Evolutionary conservation across 257 asterid species (phyloP).

Genomic region (Nicotiana benthamiana): DNA sequence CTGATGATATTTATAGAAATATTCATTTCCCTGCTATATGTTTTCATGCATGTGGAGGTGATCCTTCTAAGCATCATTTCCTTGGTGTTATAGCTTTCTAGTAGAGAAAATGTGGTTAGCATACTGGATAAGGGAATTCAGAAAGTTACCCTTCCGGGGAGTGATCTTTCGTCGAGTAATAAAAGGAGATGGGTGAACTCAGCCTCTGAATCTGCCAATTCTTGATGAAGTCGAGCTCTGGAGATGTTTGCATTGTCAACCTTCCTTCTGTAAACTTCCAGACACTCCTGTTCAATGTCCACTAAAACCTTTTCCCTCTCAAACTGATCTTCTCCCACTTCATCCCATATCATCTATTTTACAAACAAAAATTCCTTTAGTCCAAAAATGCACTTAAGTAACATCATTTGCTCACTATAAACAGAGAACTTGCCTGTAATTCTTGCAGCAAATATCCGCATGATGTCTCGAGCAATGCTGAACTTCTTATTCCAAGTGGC

Average conservation of each 20-base stretch:
- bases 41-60: not conserved
- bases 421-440: conserved; percentile 50
- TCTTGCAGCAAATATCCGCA: conserved; percentile 92
- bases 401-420: not conserved
- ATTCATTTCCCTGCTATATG: not conserved
- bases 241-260: conserved; percentile 85
- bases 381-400: not conserved
- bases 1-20: not conserved
- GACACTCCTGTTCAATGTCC: conserved; percentile 89
- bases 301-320: conserved; percentile 68
- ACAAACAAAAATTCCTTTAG: not conserved
- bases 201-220: conserved; percentile 91
- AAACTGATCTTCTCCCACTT: conserved; percentile 74
- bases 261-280: conserved; percentile 83
- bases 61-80: not conserved
- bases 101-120: not conserved
- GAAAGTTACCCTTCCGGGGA: conserved; percentile 69
- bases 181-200: conserved; percentile 81
- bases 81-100: not conserved
- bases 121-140: not conserved
- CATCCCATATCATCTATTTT: conserved; percentile 95
- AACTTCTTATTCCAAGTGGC: conserved; percentile 41
- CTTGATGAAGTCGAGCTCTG: conserved; percentile 82
- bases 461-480: conserved; percentile 69
- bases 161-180: conserved; percentile 92